Conservation (phyloP, 2,329 filamentous ascomycete genomes). For the Apiospora pterosperma region DNA sequence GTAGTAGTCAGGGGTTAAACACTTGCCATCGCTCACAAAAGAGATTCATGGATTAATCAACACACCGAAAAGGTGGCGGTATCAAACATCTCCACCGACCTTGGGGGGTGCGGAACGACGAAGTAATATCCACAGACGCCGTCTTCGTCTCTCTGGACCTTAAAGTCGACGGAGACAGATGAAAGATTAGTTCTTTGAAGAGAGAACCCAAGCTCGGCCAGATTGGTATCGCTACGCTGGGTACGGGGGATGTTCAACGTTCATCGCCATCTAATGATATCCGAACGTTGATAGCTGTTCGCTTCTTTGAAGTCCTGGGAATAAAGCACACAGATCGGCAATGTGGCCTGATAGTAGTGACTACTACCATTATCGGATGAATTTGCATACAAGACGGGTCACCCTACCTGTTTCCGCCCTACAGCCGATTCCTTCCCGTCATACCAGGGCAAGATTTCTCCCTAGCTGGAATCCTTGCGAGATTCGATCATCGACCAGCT, state of each 20-base stretch:
- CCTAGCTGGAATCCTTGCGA: not conserved
- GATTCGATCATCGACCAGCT: not conserved
- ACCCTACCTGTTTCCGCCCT: not conserved
- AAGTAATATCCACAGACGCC: conserved; percentile 4
- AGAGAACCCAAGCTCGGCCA: not conserved
- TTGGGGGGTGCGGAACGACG: conserved; percentile 6
- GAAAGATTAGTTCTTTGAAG: not conserved
- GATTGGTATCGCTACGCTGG: not conserved
- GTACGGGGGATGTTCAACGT: not conserved
- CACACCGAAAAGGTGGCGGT: not conserved
- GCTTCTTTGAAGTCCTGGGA: not conserved
- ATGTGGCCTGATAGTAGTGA: not conserved
- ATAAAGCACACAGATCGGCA: not conserved
- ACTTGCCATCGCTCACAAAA: not conserved
- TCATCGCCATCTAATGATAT: not conserved
- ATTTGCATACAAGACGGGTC: not conserved
- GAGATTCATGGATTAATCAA: not conserved
- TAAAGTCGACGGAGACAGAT: not conserved
- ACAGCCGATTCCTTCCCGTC: not conserved
- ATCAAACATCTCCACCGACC: conserved; percentile 9
- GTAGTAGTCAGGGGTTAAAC: not conserved
- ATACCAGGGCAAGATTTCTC: not conserved
- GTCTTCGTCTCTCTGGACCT: conserved; percentile 9
- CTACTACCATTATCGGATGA: not conserved
- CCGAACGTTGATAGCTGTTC: not conserved